Evolutionary conservation across 2,329 filamentous ascomycete species (phyloP), one percentile per base, ranked within the genome.

Genomic region (Paecilomyces formosus): DNA sequence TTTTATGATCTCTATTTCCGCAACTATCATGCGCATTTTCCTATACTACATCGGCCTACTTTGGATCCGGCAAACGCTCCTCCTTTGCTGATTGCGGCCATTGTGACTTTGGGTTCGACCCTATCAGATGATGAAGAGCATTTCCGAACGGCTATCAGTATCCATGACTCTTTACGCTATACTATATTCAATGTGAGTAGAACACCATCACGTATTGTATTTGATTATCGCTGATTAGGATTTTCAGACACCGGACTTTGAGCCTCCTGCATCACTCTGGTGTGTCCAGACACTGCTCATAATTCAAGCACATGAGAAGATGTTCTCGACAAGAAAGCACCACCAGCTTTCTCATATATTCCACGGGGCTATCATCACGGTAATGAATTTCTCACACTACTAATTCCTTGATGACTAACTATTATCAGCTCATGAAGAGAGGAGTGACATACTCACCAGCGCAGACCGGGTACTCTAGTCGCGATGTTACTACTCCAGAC

Each of bases 281-380:
- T 69, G 64, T 56, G 59, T 69, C 12, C 66, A 69, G 59, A 64
- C 66, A 3, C 62, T 69, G 13, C 60, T 69, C 3, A 58, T 69
- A 4, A 59, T 65, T 31, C 66, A 68, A 52, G 66, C 66, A 24
- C 62, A 66, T 21, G 66, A 67, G 54, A 67, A 66, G 56, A 67
- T 67, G 64, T 65, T 67, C 54, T 68, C 65, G 5, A 64, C 66
- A 6, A 61, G 66, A 53, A 68, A 65, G 26, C 66, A 67, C 52
- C 65, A 68, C 56, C 65, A 69, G 55, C 60, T 69, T 57, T 61
- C 66, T 22, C 67, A 69, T 52, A 68, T 69, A 15, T 68, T 68
- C 35, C 67, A 69, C 51, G 65, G 67, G 7, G 63, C 67, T 15
- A 64, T 69, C 22, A 68, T 69, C 24, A 69, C 67, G 2, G 60